These are phyloP conservation scores for Nepenthes mirabilis DNA, from an alignment of 148 eudicot genomes.

Conservation along the genomic window DNA sequence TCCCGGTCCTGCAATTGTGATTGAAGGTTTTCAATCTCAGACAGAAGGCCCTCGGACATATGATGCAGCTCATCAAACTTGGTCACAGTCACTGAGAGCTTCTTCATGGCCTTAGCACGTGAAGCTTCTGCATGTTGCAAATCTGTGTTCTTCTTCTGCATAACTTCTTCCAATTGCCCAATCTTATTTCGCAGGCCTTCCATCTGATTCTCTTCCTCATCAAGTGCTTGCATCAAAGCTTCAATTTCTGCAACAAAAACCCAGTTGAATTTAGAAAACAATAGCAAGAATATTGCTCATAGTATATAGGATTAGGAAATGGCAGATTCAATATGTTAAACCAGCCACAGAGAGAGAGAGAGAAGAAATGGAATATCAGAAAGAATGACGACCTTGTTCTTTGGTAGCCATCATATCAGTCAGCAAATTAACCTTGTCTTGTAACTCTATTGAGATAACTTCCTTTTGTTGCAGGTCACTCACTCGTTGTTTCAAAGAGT, in stretches of 20 bases:
- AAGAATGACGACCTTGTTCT: constrained; percentile 48
- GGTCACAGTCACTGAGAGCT: constrained; percentile 73
- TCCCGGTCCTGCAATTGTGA: constrained; percentile 81
- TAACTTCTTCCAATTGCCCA: constrained; percentile 40
- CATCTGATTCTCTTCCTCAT: constrained; percentile 90
- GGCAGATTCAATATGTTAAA: constrained; percentile 6
- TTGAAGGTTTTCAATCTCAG: constrained; percentile 93
- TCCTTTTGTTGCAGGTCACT: constrained; percentile 41
- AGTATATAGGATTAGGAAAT: no score
- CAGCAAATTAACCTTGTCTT: constrained; percentile 48
- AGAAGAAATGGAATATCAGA: no score
- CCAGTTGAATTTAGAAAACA: not conserved
- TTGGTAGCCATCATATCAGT: constrained; percentile 44
- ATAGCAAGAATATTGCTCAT: no score
- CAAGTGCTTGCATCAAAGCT: constrained; percentile 90
- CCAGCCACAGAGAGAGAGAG: not conserved
- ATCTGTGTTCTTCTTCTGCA: constrained; percentile 44
- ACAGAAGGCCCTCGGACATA: constrained; percentile 73
- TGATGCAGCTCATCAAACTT: constrained; percentile 93
- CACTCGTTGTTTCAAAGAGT: constrained; percentile 38
- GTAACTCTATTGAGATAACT: constrained; percentile 32
- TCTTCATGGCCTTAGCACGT: constrained; percentile 74
- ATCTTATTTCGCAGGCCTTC: constrained; percentile 49
- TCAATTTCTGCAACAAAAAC: constrained; percentile 54
- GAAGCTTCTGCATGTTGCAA: constrained; percentile 66